Evolutionary conservation across 2,329 filamentous ascomycete genomes (phyloP).

Genomic region (Rhinocladiella similis): DNA sequence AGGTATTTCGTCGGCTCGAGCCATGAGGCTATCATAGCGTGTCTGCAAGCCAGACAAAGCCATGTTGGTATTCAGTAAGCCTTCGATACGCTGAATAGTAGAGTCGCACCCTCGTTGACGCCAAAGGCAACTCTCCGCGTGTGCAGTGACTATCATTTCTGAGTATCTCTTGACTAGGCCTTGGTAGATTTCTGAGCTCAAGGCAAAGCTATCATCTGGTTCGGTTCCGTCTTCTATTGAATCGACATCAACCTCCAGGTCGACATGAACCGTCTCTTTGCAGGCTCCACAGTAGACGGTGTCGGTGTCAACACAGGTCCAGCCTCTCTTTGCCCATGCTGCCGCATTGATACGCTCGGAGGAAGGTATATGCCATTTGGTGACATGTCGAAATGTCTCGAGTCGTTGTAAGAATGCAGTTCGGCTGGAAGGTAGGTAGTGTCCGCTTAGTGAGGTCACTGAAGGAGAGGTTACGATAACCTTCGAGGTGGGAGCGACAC

Average conservation of each 20-base stretch:
- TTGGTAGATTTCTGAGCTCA: conserved; percentile 45
- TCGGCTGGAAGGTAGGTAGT: conserved; percentile 84
- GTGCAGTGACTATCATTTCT: conserved; percentile 70
- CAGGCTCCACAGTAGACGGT: conserved; percentile 85
- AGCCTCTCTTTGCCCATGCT: conserved; percentile 91
- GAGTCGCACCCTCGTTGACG: conserved; percentile 81
- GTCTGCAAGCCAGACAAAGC: conserved; percentile 60
- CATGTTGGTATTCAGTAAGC: conserved; percentile 59
- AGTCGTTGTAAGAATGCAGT: conserved; percentile 77
- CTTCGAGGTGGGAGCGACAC: conserved; percentile 20
- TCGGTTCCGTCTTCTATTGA: conserved; percentile 19
- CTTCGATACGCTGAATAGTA: conserved; percentile 64
- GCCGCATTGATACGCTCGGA: conserved; percentile 83
- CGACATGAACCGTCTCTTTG: conserved; percentile 79
- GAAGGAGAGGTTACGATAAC: conserved; percentile 32
- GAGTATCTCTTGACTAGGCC: conserved; percentile 75
- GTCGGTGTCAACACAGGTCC: conserved; percentile 81
- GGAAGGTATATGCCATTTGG: conserved; percentile 84
- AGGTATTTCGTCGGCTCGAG: conserved; percentile 42
- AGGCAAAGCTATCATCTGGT: conserved; percentile 20
- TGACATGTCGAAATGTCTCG: conserved; percentile 86
- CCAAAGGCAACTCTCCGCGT: conserved; percentile 84
- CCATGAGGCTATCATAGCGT: conserved; percentile 61
- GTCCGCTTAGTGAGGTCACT: conserved; percentile 50
- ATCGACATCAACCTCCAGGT: conserved; percentile 64